phyloP scores from a whole-genome alignment of 352 stramenopile genomes.

The Poterioochromonas sp. region DNA sequence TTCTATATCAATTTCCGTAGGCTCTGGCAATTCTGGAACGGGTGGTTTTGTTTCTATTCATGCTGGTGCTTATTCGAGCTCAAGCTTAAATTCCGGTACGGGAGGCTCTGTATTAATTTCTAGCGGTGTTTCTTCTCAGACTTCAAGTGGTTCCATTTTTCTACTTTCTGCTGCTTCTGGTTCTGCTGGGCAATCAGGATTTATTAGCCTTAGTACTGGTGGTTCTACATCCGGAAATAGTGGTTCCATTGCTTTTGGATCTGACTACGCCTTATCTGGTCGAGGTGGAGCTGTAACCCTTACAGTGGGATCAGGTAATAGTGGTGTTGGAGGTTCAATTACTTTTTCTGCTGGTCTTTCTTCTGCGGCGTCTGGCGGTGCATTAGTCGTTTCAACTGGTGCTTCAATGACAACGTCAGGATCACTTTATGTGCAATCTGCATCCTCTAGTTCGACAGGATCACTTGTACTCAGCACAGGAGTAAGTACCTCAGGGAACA shows the following conservation, averaged over 20 bases:
- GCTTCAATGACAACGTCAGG: not conserved
- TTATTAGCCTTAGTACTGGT: not conserved
- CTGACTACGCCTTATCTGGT: conserved; percentile 35
- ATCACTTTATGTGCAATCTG: conserved; percentile 36
- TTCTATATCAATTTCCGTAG: conserved; percentile 48
- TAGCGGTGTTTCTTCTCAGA: not conserved
- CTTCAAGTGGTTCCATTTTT: conserved; percentile 29
- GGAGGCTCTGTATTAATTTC: conserved; percentile 19
- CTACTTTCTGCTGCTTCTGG: conserved; percentile 21
- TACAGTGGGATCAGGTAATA: conserved; percentile 46
- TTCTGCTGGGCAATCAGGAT: not conserved
- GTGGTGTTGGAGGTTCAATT: conserved; percentile 31
- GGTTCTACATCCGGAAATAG: conserved; percentile 36
- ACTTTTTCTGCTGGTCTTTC: conserved; percentile 23
- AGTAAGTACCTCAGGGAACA: conserved; percentile 33
- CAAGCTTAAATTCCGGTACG: no score
- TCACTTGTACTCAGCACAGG: conserved; percentile 39
- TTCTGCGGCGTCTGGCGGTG: conserved; percentile 3
- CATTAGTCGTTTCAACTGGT: not conserved
- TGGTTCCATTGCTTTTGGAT: not conserved
- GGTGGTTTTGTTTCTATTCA: conserved; percentile 33
- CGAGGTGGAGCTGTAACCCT: conserved; percentile 54
- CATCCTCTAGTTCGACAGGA: conserved; percentile 36
- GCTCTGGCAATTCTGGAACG: conserved; percentile 45
- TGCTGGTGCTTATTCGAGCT: conserved; percentile 53